These are phyloP conservation scores for Kluyveromyces siamensis DNA, from an alignment of 805 yeast species.

Conservation along the genomic window DNA sequence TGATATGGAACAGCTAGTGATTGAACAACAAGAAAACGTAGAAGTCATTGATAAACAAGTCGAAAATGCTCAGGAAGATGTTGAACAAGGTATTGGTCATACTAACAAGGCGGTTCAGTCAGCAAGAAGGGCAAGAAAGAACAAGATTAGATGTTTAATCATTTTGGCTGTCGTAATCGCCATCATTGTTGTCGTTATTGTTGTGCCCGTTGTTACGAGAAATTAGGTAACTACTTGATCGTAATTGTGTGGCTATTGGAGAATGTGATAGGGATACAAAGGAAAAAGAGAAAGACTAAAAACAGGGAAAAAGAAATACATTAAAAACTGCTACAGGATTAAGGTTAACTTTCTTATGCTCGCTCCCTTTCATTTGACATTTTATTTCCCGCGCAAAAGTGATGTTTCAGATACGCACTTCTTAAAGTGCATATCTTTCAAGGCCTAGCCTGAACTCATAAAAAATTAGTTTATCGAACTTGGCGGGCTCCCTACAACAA, in stretches of 20 bases:
- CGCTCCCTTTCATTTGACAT: not conserved
- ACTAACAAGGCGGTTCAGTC: constrained; percentile 80
- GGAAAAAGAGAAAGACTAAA: not conserved
- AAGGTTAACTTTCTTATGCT: too few relatives aligned
- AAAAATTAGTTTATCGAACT: not conserved
- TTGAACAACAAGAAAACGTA: constrained; percentile 87
- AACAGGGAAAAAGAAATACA: not conserved
- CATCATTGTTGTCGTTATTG: constrained; percentile 61
- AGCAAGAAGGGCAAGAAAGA: constrained; percentile 85
- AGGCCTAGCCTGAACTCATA: too few relatives aligned
- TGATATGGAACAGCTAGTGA: constrained; percentile 93
- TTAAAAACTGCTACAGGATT: not conserved
- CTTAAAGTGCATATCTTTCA: not conserved
- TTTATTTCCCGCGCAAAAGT: not conserved
- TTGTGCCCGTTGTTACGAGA: constrained; percentile 33
- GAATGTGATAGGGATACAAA: not conserved
- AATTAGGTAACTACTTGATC: not conserved
- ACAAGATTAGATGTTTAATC: constrained; percentile 78
- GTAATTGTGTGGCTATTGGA: not conserved
- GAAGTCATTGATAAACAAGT: constrained; percentile 77
- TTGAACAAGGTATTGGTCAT: constrained; percentile 91
- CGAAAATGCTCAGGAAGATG: constrained; percentile 74
- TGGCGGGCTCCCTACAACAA: not conserved
- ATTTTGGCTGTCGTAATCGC: constrained; percentile 50
- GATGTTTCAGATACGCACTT: not conserved